These are phyloP conservation scores for Aspergillus ellipticus DNA, from an alignment of 495 filamentous ascomycete genomes.

Conservation along the genomic window DNA sequence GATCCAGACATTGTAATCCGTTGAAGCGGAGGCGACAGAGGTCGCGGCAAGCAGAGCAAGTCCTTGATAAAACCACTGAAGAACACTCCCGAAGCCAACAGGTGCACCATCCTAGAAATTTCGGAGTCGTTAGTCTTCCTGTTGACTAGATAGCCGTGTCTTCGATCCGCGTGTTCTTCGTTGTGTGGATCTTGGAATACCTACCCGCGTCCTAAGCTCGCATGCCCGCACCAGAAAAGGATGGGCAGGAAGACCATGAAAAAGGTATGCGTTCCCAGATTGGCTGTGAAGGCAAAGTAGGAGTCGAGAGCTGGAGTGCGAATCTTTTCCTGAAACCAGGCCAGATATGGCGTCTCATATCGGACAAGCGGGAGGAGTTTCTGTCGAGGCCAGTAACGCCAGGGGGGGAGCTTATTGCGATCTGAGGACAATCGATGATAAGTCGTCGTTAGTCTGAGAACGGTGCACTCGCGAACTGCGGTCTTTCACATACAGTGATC, in stretches of 20 bases:
- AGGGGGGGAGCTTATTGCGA: conserved; percentile 74
- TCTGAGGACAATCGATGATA: conserved; percentile 49
- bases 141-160: neutral
- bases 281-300: conserved; percentile 95
- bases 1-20: conserved; percentile 97
- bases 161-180: neutral
- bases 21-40: conserved; percentile 86
- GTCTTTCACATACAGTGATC: conserved; percentile 73
- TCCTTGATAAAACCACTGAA: conserved; percentile 94
- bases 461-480: no score
- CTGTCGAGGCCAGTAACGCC: conserved; percentile 84
- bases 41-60: conserved; percentile 88
- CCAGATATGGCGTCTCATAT: conserved; percentile 94
- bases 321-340: conserved; percentile 71
- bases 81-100: conserved; percentile 86
- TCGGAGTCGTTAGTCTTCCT: conserved; percentile 7
- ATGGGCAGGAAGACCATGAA: conserved; percentile 94
- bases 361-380: conserved; percentile 79
- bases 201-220: conserved; percentile 77
- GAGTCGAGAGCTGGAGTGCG: conserved; percentile 81
- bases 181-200: conserved; percentile 19
- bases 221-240: conserved; percentile 91
- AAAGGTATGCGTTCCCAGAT: conserved; percentile 96
- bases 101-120: conserved; percentile 68
- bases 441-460: conserved; percentile 2